Evolutionary conservation across 2,329 filamentous ascomycete genomes (phyloP), one percentile per base, ranked within the genome.

Genomic region (Phialophora macrospora): DNA sequence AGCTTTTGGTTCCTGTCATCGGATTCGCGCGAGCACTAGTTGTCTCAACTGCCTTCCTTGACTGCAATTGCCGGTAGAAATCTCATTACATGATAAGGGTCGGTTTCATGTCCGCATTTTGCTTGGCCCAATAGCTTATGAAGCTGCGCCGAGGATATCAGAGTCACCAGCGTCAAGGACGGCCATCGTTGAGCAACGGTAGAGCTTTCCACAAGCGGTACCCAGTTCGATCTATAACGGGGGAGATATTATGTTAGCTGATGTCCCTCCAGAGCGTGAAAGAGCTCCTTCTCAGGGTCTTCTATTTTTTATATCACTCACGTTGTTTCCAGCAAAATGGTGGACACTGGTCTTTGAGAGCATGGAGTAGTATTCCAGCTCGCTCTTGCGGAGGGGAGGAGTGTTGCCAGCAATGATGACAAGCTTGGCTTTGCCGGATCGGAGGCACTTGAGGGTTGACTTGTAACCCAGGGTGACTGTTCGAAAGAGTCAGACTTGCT

Each of bases 241-340:
- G 30, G 32, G 14, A 57, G 38, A 55, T 20, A 55, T 20, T 55
- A 52, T 57, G 65, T 73, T 69, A 73, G 71, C 71, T 64, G 52
- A 4, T 75, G 81, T 82, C 92, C 92, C 92, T 96, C 92, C 92
- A 91, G 95, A 95, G 91, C 88, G 89, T 83, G 75, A 60, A 75
- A 71, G 85, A 88, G 90, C 92, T 93, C 94, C 88, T 93, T 96
- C 92, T 89, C 91, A 91, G 92, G 92, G 91, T 83, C 84, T 82
- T 61, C 4, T 54, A 17, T 44, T 5, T 51, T 56, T 12, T 67
- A 48, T 52, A 60, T 38, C 55, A 92, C 94, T 90, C 90, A 98
- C 94, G 88, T 98, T 98, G 90, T 96, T 97, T 78, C 95, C 95
- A 75, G 87, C 87, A 85, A 97, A 98, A 87, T 99, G 95, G 87